Evolutionary conservation across 2,329 filamentous ascomycete genomes (phyloP), one percentile per base, ranked within the genome.

Genomic region (Microdochium nivale): DNA sequence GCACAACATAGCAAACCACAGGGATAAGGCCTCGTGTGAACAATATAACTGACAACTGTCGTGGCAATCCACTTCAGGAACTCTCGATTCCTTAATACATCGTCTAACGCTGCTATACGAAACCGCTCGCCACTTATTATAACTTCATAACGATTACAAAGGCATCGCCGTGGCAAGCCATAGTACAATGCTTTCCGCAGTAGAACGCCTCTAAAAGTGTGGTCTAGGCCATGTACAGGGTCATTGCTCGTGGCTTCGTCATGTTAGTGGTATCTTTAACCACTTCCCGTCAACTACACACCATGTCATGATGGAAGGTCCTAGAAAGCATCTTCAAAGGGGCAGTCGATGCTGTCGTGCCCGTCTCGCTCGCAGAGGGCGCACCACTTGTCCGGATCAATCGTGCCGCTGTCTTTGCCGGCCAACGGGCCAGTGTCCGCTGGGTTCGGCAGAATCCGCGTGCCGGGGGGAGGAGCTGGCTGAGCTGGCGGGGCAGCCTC

Each of bases 281-380:
- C 19, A 10, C 10, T 44, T 23, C 23, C 19, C 10, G 5, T 19
- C 19, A 13, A 30, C 27, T 30, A 5, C 27, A 30, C 27, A 11
- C 40, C 21, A 23, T 44, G 16, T 44, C 40, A 44, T 44, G 40
- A 21, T 44, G 40, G 23, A 44, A 44, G 40, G 7, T 11, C 40
- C 40, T 44, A 85, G 57, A 85, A 87, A 27, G 83, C 83, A 67
- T 95, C 90, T 70, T 96, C 91, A 68, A 95, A 87, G 13, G 91
- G 90, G 69, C 91, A 96, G 68, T 95, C 90, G 55, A 95, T 91
- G 63, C 92, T 96, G 69, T 96, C 88, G 66, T 99, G 94, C 14
- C 94, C 94, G 63, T 99, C 94, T 55, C 89, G 83, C 74, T 99
- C 94, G 66, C 94, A 99, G 46, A 97, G 76, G 16, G 94, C 94